A percentile compares a stretch with the other conserved stretches of the same genome.
These are phyloP conservation scores for Poa pratensis DNA, from an alignment of 176 grass and related monocot species.

Conservation along the genomic window DNA sequence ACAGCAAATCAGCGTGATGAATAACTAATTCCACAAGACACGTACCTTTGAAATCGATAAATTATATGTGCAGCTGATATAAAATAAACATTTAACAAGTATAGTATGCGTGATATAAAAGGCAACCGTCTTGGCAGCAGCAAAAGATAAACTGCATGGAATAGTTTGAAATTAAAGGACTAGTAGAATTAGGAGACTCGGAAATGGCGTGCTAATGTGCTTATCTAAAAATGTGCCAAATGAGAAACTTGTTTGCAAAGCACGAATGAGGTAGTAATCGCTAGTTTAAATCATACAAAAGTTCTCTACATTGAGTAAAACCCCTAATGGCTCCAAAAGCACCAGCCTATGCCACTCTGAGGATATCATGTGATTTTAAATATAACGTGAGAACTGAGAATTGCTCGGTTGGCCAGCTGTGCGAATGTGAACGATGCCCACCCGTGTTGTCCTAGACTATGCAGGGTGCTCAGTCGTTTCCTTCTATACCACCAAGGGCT, in stretches of 20 bases:
- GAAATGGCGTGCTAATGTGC: not conserved
- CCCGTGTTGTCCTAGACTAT: not conserved
- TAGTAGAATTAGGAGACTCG: not conserved
- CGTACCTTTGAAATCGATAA: not conserved
- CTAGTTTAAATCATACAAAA: conserved; percentile 8
- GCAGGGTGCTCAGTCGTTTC: not conserved
- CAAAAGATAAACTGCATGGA: not conserved
- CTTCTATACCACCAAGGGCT: not conserved
- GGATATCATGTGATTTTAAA: not conserved
- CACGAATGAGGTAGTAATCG: not conserved
- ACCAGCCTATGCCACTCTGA: not conserved
- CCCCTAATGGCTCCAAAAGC: not conserved
- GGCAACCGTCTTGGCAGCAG: not conserved
- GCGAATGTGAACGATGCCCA: not conserved
- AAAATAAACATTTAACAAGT: not conserved
- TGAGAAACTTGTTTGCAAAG: not conserved
- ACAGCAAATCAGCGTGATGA: not conserved
- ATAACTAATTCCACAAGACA: not conserved
- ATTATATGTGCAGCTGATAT: not conserved
- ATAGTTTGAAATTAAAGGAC: not conserved
- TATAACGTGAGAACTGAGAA: not conserved
- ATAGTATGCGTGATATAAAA: not conserved
- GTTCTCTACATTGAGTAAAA: not conserved
- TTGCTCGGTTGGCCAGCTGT: not conserved
- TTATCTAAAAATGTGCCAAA: not conserved